Evolutionary conservation across 208 protist genomes (phyloP).

Genomic region (Wallacemonas sp.): DNA sequence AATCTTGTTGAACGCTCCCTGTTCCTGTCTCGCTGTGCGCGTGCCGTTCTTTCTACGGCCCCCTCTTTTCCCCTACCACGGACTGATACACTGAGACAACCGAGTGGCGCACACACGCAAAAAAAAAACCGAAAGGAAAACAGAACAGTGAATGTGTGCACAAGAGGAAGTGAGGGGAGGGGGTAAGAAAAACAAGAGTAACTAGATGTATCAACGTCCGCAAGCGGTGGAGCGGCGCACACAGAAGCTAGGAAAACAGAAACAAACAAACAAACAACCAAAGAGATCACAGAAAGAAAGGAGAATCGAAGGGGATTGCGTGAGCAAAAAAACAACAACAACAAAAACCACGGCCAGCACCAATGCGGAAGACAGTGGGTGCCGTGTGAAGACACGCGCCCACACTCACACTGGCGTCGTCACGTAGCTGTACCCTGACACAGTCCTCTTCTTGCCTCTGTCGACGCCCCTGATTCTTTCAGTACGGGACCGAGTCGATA

Average conservation of each 20-base stretch:
- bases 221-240: background rate
- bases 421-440: no score
- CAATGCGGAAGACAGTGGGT: no score
- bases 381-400: no score
- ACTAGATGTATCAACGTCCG: background rate
- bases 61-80: no score
- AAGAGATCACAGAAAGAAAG: background rate
- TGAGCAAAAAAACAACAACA: background rate
- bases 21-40: background rate
- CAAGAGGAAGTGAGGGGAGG: background rate
- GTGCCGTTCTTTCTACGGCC: background rate
- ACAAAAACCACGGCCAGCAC: no score
- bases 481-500: no score
- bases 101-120: no score
- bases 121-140: background rate
- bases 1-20: background rate
- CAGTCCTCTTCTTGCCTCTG: no score
- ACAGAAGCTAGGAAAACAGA: background rate
- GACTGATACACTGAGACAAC: no score
- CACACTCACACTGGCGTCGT: no score
- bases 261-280: background rate
- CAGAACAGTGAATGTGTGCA: background rate
- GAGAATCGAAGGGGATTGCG: background rate
- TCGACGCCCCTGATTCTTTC: no score
- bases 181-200: slow-evolving; percentile 6